Percentiles rank a stretch among this genome's conserved stretches.
Conservation (phyloP, 2,329 filamentous ascomycete genomes). For the Aspergillus ruber region DNA sequence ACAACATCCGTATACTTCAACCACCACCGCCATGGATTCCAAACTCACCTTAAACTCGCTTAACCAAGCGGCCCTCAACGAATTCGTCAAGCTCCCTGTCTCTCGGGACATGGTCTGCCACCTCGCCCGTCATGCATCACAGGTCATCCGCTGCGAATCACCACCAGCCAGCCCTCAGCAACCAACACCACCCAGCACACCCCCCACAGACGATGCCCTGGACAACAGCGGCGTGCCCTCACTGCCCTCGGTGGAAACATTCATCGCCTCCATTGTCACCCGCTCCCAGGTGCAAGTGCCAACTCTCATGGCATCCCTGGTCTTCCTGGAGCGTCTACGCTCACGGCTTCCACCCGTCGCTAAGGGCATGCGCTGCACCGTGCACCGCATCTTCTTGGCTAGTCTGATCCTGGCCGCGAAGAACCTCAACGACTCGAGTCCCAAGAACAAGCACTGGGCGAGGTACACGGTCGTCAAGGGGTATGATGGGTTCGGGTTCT, state of each 20-base stretch:
- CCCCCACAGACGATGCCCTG: constrained; percentile 44
- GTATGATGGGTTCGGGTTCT: constrained; percentile 79
- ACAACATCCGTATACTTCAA: constrained; percentile 1
- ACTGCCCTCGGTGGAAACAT: constrained; percentile 76
- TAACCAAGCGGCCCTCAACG: constrained; percentile 41
- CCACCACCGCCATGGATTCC: constrained; percentile 12
- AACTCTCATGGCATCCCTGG: constrained; percentile 92
- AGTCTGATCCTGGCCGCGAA: constrained; percentile 67
- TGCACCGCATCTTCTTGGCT: constrained; percentile 92
- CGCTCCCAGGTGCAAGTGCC: constrained; percentile 95
- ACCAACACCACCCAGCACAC: constrained; percentile 55
- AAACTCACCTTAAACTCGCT: constrained; percentile 8
- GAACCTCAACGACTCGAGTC: constrained; percentile 96
- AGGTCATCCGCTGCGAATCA: constrained; percentile 46
- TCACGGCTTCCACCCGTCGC: constrained; percentile 84
- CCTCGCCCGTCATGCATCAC: constrained; percentile 40
- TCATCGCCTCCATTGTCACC: constrained; percentile 85
- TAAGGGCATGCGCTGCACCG: constrained; percentile 92
- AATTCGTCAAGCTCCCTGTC: constrained; percentile 44
- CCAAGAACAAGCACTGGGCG: constrained; percentile 99
- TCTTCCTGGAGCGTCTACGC: constrained; percentile 83
- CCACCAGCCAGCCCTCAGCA: constrained; percentile 42
- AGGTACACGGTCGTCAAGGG: constrained; percentile 75
- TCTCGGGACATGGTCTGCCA: constrained; percentile 43
- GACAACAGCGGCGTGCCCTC: constrained; percentile 34